Evolutionary conservation across 208 protist genomes (phyloP), one percentile per base, ranked within the genome.

Genomic region (Borovskyia barvae): DNA sequence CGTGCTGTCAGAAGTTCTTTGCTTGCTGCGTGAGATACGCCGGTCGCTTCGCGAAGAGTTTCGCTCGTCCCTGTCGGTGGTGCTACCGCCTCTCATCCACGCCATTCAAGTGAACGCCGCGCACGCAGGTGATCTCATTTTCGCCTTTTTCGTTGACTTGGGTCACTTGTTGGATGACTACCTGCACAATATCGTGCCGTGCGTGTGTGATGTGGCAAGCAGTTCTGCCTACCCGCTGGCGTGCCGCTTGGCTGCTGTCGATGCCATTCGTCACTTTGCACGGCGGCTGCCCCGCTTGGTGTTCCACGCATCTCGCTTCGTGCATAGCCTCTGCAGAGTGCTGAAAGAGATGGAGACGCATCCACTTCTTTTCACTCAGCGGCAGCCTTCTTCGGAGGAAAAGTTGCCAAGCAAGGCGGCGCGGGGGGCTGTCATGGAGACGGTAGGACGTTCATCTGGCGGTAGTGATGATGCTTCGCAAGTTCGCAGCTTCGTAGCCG

Each of bases 271-370:
- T 22, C 70, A 82, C 60, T 93, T 95, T 62, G 82, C 85, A 25
- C 66, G 66, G 32, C 74, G 73, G 19, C 63, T 95, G 35, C 72
- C 84, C 3, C 72, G 69, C 22, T 52, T 95, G 37, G 65, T 76
- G 26, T 80, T 85, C 35, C 80, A 93, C 67, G 81, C 86, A 9
- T 79, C 90, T 8, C 84, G 85, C 24, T 89, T 76, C 68, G 69
- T 93, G 22, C 84, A 93, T 71, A 88, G 80, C 58, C 64, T 95
- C 17, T 92, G 84, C 62, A 72, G 77, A 15, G 74, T 93, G n/a
- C 59, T 93, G 40, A 80, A 76, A 56, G 85, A 93, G 66, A 54
- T 66, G 22, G 78, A 84, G 37, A 50, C 57, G 24, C 35, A 60
- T 7, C 40, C 53, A 26, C 43, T 69, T 12, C 37, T 62, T 14